Evolutionary conservation across 768 basidiomycete genomes (phyloP), one percentile per base, ranked within the genome.

Genomic region (Royoungia palumana): DNA sequence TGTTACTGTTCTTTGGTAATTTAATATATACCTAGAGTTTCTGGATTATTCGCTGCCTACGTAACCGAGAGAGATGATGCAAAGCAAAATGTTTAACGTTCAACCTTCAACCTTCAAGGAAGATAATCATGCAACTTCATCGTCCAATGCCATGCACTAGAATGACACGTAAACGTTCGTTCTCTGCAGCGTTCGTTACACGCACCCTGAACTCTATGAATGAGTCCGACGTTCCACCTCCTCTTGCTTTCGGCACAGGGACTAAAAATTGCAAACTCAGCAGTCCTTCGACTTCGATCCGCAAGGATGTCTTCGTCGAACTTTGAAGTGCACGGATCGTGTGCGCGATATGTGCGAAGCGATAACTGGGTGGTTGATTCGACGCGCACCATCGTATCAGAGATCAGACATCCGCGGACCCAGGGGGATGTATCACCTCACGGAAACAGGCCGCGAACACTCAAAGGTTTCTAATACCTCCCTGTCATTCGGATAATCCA

Each of bases 401-500:
- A 38, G n/a, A n/a, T n/a, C 0, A 9, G 17, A 5, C 36, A 20
- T 5, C 16, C 5, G 14, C 6, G 10, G 37, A 44, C n/a, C 47
- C 22, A n/a, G 17, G 44, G 30, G 30, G 9, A 34, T 14, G 21
- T 46, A 72, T 39, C 53, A 93, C 93, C 83, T 89, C 66, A 89
- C 90, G 30, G 72, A 75, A 27, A 93, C 76, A 7, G 72, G 69
- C 30, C 75, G 72, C 11, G 67, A 72, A 64, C 94, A 97, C 51
- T 95, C 89, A 58, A 96, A 93, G 0, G 83, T 81, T 67, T 96
- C 93, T 25, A 97, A 76, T 0, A 98, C 89, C 42, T 96, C 93
- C 41, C 79, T 77, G 60, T 95, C 93, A 58, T 90, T 93, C 4
- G 93, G 93, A 54, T 94, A 98, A 69, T 99, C 94, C 84, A 97